phyloP scores from a whole-genome alignment of 352 stramenopile genomes.

The Sclerospora graminicola region DNA sequence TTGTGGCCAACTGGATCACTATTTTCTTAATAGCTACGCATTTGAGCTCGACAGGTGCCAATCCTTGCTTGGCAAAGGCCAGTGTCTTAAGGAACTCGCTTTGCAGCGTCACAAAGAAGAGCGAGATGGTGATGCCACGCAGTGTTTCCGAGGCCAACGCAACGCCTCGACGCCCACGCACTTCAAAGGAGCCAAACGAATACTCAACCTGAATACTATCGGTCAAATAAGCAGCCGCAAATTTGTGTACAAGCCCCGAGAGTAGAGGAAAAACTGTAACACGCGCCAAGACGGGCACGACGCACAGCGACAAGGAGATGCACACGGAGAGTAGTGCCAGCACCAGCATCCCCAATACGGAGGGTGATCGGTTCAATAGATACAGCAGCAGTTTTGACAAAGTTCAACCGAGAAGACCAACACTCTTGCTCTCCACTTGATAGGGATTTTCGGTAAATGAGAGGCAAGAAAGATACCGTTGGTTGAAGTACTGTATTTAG shows the following conservation, averaged over 20 bases:
- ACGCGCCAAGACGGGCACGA: conserved; percentile 43
- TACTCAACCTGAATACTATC: conserved; percentile 44
- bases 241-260: conserved; percentile 42
- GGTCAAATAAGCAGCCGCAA: conserved; percentile 39
- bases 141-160: conserved; percentile 11
- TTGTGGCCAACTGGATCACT: conserved; percentile 35
- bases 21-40: conserved; percentile 32
- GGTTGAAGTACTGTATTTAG: conserved; percentile 2
- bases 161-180: conserved; percentile 11
- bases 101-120: conserved; percentile 46
- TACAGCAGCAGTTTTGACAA: conserved; percentile 22
- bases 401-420: conserved; percentile 2
- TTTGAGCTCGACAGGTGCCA: conserved; percentile 34
- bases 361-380: conserved; percentile 21
- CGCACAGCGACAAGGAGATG: conserved; percentile 51
- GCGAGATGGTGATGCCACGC: conserved; percentile 35
- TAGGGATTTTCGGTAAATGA: conserved; percentile 9
- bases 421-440: conserved; percentile 10
- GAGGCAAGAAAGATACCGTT: conserved; percentile 1
- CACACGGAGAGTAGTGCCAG: conserved; percentile 41
- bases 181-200: conserved; percentile 33
- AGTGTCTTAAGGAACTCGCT: conserved; percentile 43
- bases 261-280: conserved; percentile 50
- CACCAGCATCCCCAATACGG: conserved; percentile 32
- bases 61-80: conserved; percentile 43